Base-by-base conservation (phyloP, 805 yeast genomes). In the Torulaspora delbrueckii region DNA sequence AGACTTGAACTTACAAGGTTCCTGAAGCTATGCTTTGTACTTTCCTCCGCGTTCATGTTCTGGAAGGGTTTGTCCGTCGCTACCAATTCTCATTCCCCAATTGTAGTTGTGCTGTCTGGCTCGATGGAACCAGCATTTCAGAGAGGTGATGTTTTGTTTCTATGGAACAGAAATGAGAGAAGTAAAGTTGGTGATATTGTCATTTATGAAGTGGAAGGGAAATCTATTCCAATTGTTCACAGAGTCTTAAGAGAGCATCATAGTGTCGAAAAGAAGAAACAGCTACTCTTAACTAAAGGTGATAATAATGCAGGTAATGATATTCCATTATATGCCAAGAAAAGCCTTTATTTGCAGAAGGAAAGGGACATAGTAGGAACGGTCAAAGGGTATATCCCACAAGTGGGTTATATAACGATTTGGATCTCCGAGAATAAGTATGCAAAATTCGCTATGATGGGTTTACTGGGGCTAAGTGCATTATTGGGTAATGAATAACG, bases 51-150 rank as follows among this genome's bases (percentile, higher is more conserved):
- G 0, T 93, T 81, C 66, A 85, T 93, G 77, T 79, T 87, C 49
- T 93, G 97, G 96, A 88, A 87, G 61, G 78, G 86, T 0, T 72
- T 91, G 12, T 79, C 88, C 1, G 71, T 91, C 3, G 71, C 81
- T 1, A 75, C 96, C 8, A 81, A 87, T 67, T 81, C 96, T 0
- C 82, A 86, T 50, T 86, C 97, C 1, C 99, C 99, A 16, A 80
- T 93, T 19, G 99, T 93, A 16, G 99, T 93, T 24, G 99, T 93
- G 8, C 77, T 93, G 40, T 89, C 98, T 1, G 99, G 99, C 5
- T 91, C 98, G 2, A 93, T 93, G 99, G 99, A 93, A 65, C 99
- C 99, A 2, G 99, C 99, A 1, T 93, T 93, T 75, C 97, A 93
- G 68, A 79, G 99, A 68, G 99, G 99, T 41, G 99, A 93, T 63